Evolutionary conservation across 1,139 yeast genomes (phyloP).

Genomic region (Martiniozyma asiatica): DNA sequence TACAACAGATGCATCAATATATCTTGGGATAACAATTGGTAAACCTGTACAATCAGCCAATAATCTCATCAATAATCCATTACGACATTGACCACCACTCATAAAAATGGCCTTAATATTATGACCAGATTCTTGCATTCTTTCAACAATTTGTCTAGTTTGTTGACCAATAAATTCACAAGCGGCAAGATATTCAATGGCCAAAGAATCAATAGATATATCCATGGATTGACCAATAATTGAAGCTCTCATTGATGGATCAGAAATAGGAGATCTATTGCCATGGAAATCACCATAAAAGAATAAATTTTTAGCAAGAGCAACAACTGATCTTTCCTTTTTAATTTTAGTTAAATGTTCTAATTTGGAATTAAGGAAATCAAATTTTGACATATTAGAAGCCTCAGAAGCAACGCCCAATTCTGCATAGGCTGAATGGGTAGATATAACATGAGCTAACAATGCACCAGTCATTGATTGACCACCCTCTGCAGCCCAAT

Average conservation of each 20-base stretch:
- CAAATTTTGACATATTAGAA: slow-evolving; percentile 66
- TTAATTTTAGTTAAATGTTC: slow-evolving; percentile 52
- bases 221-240: slow-evolving; percentile 93
- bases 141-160: slow-evolving; percentile 86
- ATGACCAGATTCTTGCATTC: slow-evolving; percentile 75
- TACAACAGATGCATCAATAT: slow-evolving; percentile 94
- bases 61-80: slow-evolving; percentile 74
- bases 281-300: slow-evolving; percentile 97
- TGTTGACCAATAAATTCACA: slow-evolving; percentile 97
- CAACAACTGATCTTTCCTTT: slow-evolving; percentile 56
- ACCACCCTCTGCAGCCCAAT: slow-evolving; percentile 98
- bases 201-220: slow-evolving; percentile 68
- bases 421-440: slow-evolving; percentile 79
- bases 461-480: slow-evolving; percentile 95
- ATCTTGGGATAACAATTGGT: slow-evolving; percentile 88
- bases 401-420: slow-evolving; percentile 39
- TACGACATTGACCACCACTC: slow-evolving; percentile 96
- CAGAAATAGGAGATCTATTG: slow-evolving; percentile 92
- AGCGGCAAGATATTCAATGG: slow-evolving; percentile 79
- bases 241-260: slow-evolving; percentile 86
- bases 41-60: slow-evolving; percentile 88
- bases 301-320: slow-evolving; percentile 74
- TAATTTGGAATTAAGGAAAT: slow-evolving; percentile 62
- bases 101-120: slow-evolving; percentile 62
- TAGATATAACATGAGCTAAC: slow-evolving; percentile 76